A percentile compares a stretch with the other conserved stretches of the same genome.
These are phyloP conservation scores for Phytopythium montanum DNA, from an alignment of 352 stramenopile species.

Conservation along the genomic window DNA sequence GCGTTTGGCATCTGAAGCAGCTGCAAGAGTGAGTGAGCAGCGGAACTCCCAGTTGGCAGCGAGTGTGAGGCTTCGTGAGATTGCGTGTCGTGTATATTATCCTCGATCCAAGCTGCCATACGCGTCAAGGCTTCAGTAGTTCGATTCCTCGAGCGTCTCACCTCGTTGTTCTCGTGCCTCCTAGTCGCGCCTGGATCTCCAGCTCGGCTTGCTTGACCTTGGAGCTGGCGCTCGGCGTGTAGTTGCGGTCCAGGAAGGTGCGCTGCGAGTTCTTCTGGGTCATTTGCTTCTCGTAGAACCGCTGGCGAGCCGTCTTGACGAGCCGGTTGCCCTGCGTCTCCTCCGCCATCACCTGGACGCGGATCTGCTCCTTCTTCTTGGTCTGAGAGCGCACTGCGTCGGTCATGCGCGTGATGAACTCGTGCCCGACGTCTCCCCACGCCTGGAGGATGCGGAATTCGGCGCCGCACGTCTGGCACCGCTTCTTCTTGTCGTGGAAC, in stretches of 20 bases:
- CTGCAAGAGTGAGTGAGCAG: neutral
- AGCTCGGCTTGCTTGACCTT: constrained; percentile 60
- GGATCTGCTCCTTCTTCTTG: constrained; percentile 51
- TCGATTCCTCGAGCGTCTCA: neutral
- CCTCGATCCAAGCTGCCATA: neutral
- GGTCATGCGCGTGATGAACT: constrained; percentile 61
- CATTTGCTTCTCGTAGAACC: constrained; percentile 67
- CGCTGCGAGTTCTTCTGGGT: constrained; percentile 43
- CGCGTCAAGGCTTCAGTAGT: neutral
- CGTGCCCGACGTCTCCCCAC: constrained; percentile 65
- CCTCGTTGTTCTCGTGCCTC: constrained; percentile 21
- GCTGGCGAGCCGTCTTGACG: constrained; percentile 50
- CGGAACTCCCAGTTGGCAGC: neutral
- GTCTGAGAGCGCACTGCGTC: constrained; percentile 35
- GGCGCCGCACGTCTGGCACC: constrained; percentile 72
- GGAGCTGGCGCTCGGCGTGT: constrained; percentile 32
- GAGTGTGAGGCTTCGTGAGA: neutral
- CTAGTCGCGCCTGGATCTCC: constrained; percentile 33
- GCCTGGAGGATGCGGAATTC: constrained; percentile 71
- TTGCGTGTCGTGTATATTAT: constrained; percentile 3
- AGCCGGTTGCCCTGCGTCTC: constrained; percentile 31
- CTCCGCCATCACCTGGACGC: constrained; percentile 29
- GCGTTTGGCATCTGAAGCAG: constrained; percentile 33
- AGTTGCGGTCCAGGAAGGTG: constrained; percentile 68
- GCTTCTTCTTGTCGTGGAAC: constrained; percentile 86